Base-by-base conservation (phyloP, 225 moss, liverwort and hornwort genomes). In the Pleurozium schreberi region DNA sequence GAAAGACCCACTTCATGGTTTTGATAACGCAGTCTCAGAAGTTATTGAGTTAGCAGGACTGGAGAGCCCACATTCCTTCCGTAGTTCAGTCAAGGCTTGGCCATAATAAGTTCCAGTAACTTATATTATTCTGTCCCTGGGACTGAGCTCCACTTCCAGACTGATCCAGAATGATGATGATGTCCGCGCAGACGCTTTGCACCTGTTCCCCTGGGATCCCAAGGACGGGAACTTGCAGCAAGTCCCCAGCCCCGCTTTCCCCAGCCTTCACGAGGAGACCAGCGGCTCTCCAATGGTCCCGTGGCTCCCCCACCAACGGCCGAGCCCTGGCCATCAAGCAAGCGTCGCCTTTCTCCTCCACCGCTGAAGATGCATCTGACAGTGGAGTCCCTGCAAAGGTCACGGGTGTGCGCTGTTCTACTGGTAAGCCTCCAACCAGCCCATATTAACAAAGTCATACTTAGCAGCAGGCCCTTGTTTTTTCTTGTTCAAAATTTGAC, bases 391-490 rank as follows among this genome's bases (percentile, higher is more conserved):
- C 30, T 28, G 71, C 17, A 2, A 8, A 71, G 43, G 27, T 27
- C 28, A 16, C 16, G 3, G 1, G 5, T 16, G 9, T 25, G 43
- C 3, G 0, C 9, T 0, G 6, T 16, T 43, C 17, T 28, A 2
- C 43, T 3, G 71, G 71, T 71, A 31, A 74, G 73, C 30, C 47
- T 73, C 73, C 73, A 10, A 0, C 71, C 42, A 15, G n/a, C n/a
- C n/a, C n/a, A n/a, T n/a, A n/a, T n/a, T n/a, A n/a, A n/a, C n/a
- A n/a, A n/a, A n/a, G n/a, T n/a, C n/a, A n/a, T n/a, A n/a, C n/a
- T 42, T 9, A n/a, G 7, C 15, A 9, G 26, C 11, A 4, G 0
- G 15, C 9, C 15, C 27, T 43, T 27, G 27, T 42, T 71, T 28
- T 43, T 1, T 10, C n/a, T n/a, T n/a, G 8, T 6, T 9, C 10